Evolutionary conservation across 176 grass and related monocot species (phyloP), one percentile per base, ranked within the genome.

Genomic region (Aegilops tauschii): DNA sequence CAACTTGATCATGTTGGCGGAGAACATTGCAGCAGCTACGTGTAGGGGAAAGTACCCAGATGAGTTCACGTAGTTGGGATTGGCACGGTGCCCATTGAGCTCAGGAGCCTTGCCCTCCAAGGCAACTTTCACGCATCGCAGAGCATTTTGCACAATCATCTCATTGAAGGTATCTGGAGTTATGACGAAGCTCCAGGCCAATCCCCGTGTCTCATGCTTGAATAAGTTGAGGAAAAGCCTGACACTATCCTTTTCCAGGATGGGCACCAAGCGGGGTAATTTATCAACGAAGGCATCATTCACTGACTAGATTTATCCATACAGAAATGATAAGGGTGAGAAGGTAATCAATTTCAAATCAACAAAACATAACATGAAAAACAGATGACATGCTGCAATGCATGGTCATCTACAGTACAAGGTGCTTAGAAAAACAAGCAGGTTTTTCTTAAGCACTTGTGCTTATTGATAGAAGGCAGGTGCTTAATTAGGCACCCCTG

Each of bases 1-100:
- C 77, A 86, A 73, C 35, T 86, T 86, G 36, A 86, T 47, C 85
- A 86, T 64, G 42, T 44, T 67, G 62, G 78, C 45, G 44, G 49
- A 86, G 25, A 86, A 86, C 17, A 40, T 42, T 30, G 79, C 84
- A 61, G 85, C 85, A 72, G 85, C 85, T 80, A 73, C 1, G 5
- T 81, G 85, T 9, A 87, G 77, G 12, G 77, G 67, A 16, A 65
- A 87, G 61, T 47, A 87, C 61, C 85, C 85, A 72, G 11, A 64
- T 9, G 1, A 5, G 13, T 63, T 87, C 77, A 80, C 63, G 77
- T 25, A 81, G 54, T 87, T 87, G 39, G 85, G 85, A 23, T 73
- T 87, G 54, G 77, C 85, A 2, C 77, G 20, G 16, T 49, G 12
- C 27, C 77, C 65, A 50, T 0, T 3, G 10, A 80, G 85, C 67